These are phyloP conservation scores for Piper longum DNA, from an alignment of 164 flowering plant species.

Conservation along the genomic window DNA sequence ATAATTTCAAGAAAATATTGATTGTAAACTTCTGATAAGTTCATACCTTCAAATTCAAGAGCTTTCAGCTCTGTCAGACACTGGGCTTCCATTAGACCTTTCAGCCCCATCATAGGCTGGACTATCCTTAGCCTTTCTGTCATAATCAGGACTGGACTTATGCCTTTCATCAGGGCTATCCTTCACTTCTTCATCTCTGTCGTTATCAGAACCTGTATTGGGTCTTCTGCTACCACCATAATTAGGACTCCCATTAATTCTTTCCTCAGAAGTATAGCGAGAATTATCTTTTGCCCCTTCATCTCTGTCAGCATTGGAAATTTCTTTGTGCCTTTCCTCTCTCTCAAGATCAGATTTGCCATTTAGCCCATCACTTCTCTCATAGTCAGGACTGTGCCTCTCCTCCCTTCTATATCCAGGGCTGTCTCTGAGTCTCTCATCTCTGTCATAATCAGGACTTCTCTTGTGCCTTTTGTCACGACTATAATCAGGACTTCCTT, in stretches of 20 bases:
- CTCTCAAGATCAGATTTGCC: background rate
- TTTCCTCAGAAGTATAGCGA: constrained; percentile 6
- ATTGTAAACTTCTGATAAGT: constrained; percentile 8
- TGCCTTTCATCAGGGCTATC: constrained; percentile 11
- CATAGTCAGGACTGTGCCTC: constrained; percentile 2
- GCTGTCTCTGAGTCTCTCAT: background rate
- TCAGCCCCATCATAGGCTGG: constrained; percentile 2
- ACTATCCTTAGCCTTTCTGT: constrained; percentile 1
- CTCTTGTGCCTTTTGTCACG: constrained; percentile 1
- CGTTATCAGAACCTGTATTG: background rate
- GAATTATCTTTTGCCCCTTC: constrained; percentile 4
- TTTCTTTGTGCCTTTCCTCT: constrained; percentile 5
- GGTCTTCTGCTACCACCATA: background rate
- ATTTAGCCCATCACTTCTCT: background rate
- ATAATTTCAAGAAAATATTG: no score
- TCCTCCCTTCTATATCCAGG: constrained; percentile 11
- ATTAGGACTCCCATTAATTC: constrained; percentile 5
- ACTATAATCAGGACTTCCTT: constrained; percentile 3
- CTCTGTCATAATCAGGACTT: background rate
- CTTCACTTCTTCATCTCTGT: constrained; percentile 3
- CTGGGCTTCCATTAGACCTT: background rate
- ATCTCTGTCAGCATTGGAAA: constrained; percentile 3
- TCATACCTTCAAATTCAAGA: constrained; percentile 13
- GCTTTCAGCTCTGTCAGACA: constrained; percentile 12
- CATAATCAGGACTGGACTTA: background rate